phyloP scores from a whole-genome alignment of 441 rosid species.

The Theobroma grandiflorum region DNA sequence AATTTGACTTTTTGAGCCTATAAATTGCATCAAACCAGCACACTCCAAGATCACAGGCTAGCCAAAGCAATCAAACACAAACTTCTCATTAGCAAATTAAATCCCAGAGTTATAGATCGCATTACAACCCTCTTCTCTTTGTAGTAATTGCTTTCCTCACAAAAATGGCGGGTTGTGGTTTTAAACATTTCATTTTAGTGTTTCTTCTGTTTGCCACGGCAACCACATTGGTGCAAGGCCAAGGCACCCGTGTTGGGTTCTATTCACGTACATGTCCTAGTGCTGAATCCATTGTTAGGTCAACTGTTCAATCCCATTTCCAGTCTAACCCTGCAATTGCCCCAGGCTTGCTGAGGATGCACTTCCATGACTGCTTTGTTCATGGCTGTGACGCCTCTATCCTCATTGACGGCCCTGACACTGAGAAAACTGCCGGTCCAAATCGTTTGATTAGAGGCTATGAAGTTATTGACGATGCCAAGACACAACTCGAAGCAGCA shows the following conservation, averaged over 20 bases:
- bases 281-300: slow-evolving; percentile 54
- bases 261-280: slow-evolving; percentile 61
- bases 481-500: slow-evolving; percentile 51
- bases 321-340: slow-evolving; percentile 66
- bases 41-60: neutral
- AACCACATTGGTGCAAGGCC: slow-evolving; percentile 34
- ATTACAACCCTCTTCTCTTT: neutral
- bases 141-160: neutral
- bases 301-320: slow-evolving; percentile 54
- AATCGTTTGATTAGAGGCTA: slow-evolving; percentile 52
- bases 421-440: slow-evolving; percentile 52
- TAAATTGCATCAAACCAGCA: neutral
- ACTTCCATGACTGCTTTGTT: slow-evolving; percentile 86
- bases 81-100: neutral
- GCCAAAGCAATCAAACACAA: neutral
- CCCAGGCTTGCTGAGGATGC: slow-evolving; percentile 82
- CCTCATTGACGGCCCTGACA: slow-evolving; percentile 51
- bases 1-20: neutral
- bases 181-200: neutral
- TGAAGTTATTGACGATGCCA: slow-evolving; percentile 57
- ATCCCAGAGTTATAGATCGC: no score
- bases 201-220: neutral
- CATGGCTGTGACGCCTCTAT: slow-evolving; percentile 66
- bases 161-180: neutral
- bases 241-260: slow-evolving; percentile 58